Percentiles rank a stretch among this genome's conserved stretches.
Evolutionary conservation across 2,329 filamentous ascomycete species (phyloP).

Genomic region (Colletotrichum sp.): DNA sequence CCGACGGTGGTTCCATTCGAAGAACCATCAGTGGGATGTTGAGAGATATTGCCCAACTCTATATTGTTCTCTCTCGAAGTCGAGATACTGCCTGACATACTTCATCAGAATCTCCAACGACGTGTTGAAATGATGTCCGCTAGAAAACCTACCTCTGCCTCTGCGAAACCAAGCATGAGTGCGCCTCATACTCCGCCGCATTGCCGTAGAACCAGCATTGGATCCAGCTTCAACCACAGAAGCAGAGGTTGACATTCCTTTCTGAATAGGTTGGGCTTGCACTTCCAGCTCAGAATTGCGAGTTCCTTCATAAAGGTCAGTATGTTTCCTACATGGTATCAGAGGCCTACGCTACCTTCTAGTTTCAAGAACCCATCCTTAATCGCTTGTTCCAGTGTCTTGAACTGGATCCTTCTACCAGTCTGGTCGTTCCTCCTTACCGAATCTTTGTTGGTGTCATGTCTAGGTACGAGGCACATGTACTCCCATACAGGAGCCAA

Average conservation of each 20-base stretch:
- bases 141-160: background rate
- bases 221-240: background rate
- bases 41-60: background rate
- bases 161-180: background rate
- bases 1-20: background rate
- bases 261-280: accelerated
- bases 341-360: background rate
- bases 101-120: background rate
- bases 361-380: background rate
- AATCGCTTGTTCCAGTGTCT: background rate
- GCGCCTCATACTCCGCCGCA: background rate
- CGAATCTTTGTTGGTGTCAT: background rate
- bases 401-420: background rate
- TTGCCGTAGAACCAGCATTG: background rate
- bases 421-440: accelerated
- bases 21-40: background rate
- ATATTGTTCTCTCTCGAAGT: accelerated
- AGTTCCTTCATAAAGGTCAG: background rate
- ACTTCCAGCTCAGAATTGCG: accelerated
- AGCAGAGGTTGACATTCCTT: background rate
- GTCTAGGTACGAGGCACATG: background rate
- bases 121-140: background rate
- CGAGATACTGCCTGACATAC: accelerated
- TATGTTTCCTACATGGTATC: background rate
- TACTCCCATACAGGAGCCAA: background rate